Evolutionary conservation across 2,329 filamentous ascomycete species (phyloP), one percentile per base, ranked within the genome.

Genomic region (Sporothrix phasma): DNA sequence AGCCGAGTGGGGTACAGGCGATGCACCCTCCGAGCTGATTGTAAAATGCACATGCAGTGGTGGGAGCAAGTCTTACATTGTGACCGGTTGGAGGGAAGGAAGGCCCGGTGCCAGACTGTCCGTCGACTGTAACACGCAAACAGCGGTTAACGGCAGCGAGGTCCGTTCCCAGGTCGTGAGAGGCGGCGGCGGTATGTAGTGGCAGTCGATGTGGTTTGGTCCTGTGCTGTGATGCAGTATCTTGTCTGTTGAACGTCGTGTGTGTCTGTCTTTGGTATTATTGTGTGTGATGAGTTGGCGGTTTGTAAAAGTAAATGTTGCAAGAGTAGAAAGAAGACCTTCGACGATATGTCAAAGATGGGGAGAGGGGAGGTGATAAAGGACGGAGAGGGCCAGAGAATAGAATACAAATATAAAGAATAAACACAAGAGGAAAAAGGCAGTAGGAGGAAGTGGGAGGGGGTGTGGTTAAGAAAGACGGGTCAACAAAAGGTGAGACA

Each of bases 111-210:
- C 54, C 34, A 58, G 29, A 41, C 54, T 41, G 54, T 26, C 54
- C 34, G 54, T 43, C 37, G 37, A 58, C 54, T 56, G 54, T 58
- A 58, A 58, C 54, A 58, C 54, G 54, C 54, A 43, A 41, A 37
- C 29, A 58, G 54, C 54, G 54, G 54, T 58, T 58, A 34, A 58
- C 54, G 54, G 54, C 54, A 58, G 54, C 54, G 11, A 58, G 54
- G 54, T 58, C 34, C 54, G 54, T 58, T 58, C 54, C 54, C 54
- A 43, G 54, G 34, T 58, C 54, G 34, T 29, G 54, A 43, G 19
- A 29, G 54, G 19, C 8, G 37, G 22, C 5, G 17, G 37, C 54
- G 22, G 22, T 29, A 26, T 37, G n/a, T 13, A 29, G 37, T 43
- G 13, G 37, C 37, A 58, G 54, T 15, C 54, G 22, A 29, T 41